Percentiles rank a stretch among this genome's conserved stretches.
Conservation (phyloP, 441 rosid genomes). For the Biscutella laevigata region DNA sequence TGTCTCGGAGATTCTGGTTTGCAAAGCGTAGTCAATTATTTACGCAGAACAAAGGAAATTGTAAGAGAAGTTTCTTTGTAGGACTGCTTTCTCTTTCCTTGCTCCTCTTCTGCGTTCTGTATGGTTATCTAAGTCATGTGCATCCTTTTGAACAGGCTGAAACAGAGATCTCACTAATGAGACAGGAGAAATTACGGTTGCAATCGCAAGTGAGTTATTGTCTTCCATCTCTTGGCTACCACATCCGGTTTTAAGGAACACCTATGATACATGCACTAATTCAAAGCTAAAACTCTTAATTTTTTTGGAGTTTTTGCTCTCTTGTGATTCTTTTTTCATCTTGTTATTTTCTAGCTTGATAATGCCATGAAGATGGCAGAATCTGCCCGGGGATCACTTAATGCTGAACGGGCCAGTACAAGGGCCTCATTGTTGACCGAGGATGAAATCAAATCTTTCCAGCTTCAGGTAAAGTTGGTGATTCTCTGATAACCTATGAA, state of each 20-base stretch:
- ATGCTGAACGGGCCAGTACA: constrained; percentile 70
- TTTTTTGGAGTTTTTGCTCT: neutral
- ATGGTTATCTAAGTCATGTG: constrained; percentile 14
- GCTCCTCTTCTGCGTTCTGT: neutral
- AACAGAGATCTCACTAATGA: constrained; percentile 85
- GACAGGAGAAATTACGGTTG: constrained; percentile 82
- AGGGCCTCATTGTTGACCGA: constrained; percentile 71
- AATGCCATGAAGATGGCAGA: constrained; percentile 79
- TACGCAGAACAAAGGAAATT: constrained; percentile 82
- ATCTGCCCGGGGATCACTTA: constrained; percentile 58
- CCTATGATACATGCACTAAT: neutral
- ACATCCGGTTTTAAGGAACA: constrained; percentile 3
- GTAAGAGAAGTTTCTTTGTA: constrained; percentile 36
- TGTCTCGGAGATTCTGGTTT: constrained; percentile 48
- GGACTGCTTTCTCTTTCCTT: neutral
- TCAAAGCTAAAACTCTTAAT: neutral
- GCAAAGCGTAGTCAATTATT: constrained; percentile 81
- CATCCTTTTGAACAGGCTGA: constrained; percentile 54
- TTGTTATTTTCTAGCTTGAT: constrained; percentile 55
- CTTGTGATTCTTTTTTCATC: neutral
- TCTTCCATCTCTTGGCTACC: neutral
- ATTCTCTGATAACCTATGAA: neutral
- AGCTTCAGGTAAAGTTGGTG: constrained; percentile 59
- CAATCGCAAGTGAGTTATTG: constrained; percentile 69
- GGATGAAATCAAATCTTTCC: constrained; percentile 82